Conservation (phyloP, 2,329 filamentous ascomycete species). For the Calonectria multiphialidica region DNA sequence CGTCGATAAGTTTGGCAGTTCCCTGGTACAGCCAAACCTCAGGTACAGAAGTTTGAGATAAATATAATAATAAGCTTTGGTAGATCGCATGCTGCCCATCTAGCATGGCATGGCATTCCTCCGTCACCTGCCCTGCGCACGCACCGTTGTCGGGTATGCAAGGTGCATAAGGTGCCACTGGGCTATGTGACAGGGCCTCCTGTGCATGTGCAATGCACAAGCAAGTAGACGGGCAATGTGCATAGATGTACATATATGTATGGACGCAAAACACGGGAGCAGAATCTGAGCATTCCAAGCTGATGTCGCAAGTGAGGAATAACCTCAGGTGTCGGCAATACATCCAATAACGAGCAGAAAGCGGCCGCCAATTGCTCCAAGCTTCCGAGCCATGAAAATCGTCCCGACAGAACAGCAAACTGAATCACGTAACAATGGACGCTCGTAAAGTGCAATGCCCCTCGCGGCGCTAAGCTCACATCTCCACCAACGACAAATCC, state of each 20-base stretch:
- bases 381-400: neutral
- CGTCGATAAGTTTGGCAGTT: conserved; percentile 10
- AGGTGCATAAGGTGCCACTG: conserved; percentile 41
- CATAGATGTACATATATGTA: conserved; percentile 27
- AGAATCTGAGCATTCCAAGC: neutral
- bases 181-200: conserved; percentile 33
- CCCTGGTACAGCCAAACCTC: conserved; percentile 18
- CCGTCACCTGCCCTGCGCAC: conserved; percentile 33
- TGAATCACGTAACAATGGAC: conserved; percentile 7
- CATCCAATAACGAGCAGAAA: neutral
- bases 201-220: conserved; percentile 26
- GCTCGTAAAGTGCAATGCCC: neutral
- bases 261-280: neutral
- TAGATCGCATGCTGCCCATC: conserved; percentile 43
- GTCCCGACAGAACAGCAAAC: neutral
- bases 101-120: conserved; percentile 35
- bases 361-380: neutral
- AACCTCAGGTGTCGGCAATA: neutral
- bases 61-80: conserved; percentile 32
- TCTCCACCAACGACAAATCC: conserved; percentile 4
- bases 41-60: conserved; percentile 19
- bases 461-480: conserved; percentile 8
- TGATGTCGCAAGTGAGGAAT: neutral
- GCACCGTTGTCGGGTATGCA: conserved; percentile 44
- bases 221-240: conserved; percentile 21